These are phyloP conservation scores for Paecilomyces sp. DNA, from an alignment of 2,329 filamentous ascomycete genomes.

Conservation along the genomic window DNA sequence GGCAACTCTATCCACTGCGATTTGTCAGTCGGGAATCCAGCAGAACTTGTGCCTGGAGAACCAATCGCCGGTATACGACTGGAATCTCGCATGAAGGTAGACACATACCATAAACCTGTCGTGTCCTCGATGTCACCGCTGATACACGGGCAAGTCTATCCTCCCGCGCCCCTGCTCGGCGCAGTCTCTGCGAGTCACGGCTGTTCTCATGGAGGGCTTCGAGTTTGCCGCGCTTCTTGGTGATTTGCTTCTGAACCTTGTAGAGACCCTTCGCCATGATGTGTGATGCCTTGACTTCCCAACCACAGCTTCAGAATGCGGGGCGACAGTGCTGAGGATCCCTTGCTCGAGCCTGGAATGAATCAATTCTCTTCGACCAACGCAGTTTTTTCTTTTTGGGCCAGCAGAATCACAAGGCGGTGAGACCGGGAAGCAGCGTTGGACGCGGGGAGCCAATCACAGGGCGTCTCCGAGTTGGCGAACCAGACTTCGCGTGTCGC, in stretches of 20 bases:
- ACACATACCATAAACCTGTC: constrained; percentile 62
- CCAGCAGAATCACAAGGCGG: constrained; percentile 27
- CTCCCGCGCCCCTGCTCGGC: constrained; percentile 72
- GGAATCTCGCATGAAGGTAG: neutral
- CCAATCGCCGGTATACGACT: neutral
- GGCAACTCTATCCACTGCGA: constrained; percentile 56
- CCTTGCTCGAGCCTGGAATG: neutral
- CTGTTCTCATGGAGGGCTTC: constrained; percentile 80
- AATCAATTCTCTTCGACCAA: neutral
- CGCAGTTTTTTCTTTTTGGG: constrained; percentile 1
- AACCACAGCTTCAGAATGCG: neutral
- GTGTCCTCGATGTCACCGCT: constrained; percentile 62
- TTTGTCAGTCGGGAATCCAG: neutral
- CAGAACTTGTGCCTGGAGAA: neutral
- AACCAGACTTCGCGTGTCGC: constrained; percentile 21
- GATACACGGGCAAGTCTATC: constrained; percentile 71
- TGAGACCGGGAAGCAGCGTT: constrained; percentile 8
- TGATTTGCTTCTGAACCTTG: constrained; percentile 83
- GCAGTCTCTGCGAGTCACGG: constrained; percentile 73
- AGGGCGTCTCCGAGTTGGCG: constrained; percentile 1
- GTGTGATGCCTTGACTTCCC: constrained; percentile 1
- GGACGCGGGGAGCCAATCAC: constrained; percentile 13
- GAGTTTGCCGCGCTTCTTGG: constrained; percentile 74
- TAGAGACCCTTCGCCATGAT: constrained; percentile 68
- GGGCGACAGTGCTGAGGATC: neutral